Base-by-base conservation (phyloP, 495 filamentous ascomycete genomes). In the Penicillium pulvis region DNA sequence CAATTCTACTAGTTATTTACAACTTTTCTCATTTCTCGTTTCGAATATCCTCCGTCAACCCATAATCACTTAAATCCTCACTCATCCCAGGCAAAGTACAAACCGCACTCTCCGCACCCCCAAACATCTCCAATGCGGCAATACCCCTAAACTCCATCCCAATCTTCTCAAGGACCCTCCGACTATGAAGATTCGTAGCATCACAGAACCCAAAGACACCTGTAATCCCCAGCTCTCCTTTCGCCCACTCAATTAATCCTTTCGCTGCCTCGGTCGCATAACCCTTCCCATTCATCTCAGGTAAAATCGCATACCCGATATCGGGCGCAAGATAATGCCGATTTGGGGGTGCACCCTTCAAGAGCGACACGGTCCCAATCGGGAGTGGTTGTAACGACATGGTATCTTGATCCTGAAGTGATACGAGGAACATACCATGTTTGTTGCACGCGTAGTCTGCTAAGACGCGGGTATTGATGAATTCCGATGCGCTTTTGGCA, bases 231-330 rank as follows among this genome's bases (percentile, higher is more conserved):
- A 55, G 52, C 8, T 64, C 62, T 19, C 16, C 31, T 24, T 50
- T 60, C 3, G 66, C 62, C 41, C 66, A 77, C 6, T 68, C 63
- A 17, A 79, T 39, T 7, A 76, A 3, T 8, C 41, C 71, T 12
- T 56, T 62, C 23, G 59, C 63, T 0, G 72, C 76, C 58, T 79
- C 76, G 17, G 71, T 69, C 7, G 73, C 67, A 59, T 75, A 77
- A 3, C 76, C 76, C 56, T 70, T 74, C 3, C 71, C 62, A 58
- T 62, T 66, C 9, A 75, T 53, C 48, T 62, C 60, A 0, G 68
- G 64, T 23, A 77, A 31, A 12, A 76, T 64, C 3, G 64, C 63
- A 53, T 67, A 79, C 4, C 76, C 72, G 1, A 79, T 24, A 51
- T 77, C 75, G 0, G 76, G 75, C 11, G 56, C 62, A 0, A 48